A percentile compares a stretch with the other conserved stretches of the same genome.
Evolutionary conservation across 352 stramenopile genomes (phyloP).

Genomic region (Globisporangium cederbergense): DNA sequence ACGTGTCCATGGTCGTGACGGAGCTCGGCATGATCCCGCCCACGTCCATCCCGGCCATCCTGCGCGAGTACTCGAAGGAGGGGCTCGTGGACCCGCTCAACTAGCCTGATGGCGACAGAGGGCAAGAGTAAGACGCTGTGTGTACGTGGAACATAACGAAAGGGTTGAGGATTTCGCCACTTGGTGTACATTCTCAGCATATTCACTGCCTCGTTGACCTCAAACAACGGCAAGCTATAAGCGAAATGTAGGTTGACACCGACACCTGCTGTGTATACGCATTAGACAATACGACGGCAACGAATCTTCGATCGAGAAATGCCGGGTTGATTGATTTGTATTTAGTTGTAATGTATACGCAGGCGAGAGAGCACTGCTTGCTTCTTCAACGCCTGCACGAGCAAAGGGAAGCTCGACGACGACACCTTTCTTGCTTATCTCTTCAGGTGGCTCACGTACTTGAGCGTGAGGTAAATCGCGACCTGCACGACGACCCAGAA

Average conservation of each 20-base stretch:
- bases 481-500: constrained; percentile 58
- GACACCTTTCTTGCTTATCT: constrained; percentile 24
- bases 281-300: not conserved
- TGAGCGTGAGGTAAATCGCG: constrained; percentile 57
- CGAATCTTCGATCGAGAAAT: not conserved
- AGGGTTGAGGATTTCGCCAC: too few species aligned
- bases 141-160: too few species aligned
- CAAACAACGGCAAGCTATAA: too few species aligned
- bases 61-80: constrained; percentile 91
- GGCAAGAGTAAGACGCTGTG: not conserved
- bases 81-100: constrained; percentile 43
- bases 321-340: not conserved
- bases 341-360: constrained; percentile 9
- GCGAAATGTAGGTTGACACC: too few species aligned
- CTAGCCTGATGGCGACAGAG: not conserved
- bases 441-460: constrained; percentile 72
- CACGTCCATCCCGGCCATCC: constrained; percentile 95
- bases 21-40: constrained; percentile 98
- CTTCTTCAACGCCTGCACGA: not conserved
- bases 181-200: too few species aligned
- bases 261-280: too few species aligned
- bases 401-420: not conserved
- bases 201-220: too few species aligned
- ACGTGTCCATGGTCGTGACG: constrained; percentile 96
- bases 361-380: not conserved